phyloP scores from a whole-genome alignment of 2,329 filamentous ascomycete genomes.

The Pseudocercospora fijiensis region DNA sequence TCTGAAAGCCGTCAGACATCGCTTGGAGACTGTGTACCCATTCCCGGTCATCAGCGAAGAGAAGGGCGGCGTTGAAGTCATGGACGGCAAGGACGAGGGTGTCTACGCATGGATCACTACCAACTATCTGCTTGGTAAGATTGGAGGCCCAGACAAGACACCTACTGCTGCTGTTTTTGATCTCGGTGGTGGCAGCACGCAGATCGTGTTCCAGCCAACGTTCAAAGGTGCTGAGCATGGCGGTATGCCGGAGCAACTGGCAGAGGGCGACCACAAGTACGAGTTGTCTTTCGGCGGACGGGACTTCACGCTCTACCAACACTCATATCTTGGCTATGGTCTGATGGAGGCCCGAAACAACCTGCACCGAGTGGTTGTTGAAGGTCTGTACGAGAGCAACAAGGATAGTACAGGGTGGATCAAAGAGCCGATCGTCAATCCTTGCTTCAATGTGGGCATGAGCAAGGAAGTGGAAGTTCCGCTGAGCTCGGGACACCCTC shows the following conservation, averaged over 20 bases:
- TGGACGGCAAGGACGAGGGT: conserved; percentile 96
- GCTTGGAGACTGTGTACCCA: conserved; percentile 84
- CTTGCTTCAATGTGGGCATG: conserved; percentile 82
- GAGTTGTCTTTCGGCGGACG: conserved; percentile 84
- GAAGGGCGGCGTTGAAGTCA: conserved; percentile 87
- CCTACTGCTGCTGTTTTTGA: conserved; percentile 95
- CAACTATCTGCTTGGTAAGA: conserved; percentile 97
- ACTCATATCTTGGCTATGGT: conserved; percentile 95
- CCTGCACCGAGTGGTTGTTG: conserved; percentile 73
- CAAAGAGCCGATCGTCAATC: conserved; percentile 70
- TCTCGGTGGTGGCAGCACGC: conserved; percentile 90
- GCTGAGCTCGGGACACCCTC: conserved; percentile 63
- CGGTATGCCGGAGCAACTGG: conserved; percentile 81
- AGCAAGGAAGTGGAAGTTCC: conserved; percentile 70
- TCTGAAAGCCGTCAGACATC: conserved; percentile 75
- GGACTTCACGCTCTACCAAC: conserved; percentile 91
- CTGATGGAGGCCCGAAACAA: conserved; percentile 91
- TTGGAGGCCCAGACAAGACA: conserved; percentile 84
- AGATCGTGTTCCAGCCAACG: conserved; percentile 97
- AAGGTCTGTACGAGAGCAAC: conserved; percentile 65
- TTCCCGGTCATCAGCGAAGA: conserved; percentile 89
- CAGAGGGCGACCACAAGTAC: conserved; percentile 95
- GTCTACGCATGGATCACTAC: conserved; percentile 99
- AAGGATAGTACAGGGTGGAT: conserved; percentile 64
- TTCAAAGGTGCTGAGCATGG: conserved; percentile 72